Percentiles rank a stretch among this genome's conserved stretches.
These are phyloP conservation scores for Fusarium mexicanum DNA, from an alignment of 2,329 filamentous ascomycete genomes.

Conservation along the genomic window DNA sequence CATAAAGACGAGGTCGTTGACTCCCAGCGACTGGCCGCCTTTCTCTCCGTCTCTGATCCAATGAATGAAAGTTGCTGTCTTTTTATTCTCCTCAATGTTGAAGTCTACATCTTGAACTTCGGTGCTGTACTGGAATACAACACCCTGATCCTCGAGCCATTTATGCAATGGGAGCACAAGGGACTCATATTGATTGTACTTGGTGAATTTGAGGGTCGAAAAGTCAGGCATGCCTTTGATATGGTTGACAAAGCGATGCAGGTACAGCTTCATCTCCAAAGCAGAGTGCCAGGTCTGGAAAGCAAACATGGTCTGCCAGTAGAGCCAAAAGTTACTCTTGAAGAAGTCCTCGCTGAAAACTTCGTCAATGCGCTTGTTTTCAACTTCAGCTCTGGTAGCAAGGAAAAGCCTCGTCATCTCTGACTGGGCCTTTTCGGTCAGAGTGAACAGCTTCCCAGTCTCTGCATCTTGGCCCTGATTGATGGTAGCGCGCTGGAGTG, in stretches of 20 bases:
- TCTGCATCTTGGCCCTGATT: not conserved
- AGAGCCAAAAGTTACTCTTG: constrained; percentile 1
- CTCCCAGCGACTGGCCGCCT: not conserved
- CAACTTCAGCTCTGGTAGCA: not conserved
- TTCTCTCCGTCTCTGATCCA: not conserved
- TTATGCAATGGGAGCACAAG: not conserved
- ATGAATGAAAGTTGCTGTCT: not conserved
- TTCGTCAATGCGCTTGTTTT: not conserved
- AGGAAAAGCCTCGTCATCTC: not conserved
- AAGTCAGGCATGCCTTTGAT: constrained; percentile 4
- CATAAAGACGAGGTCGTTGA: not conserved
- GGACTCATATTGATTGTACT: constrained; percentile 1
- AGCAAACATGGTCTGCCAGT: constrained; percentile 10
- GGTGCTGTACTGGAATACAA: not conserved
- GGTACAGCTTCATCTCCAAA: not conserved
- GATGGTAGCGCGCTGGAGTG: not conserved
- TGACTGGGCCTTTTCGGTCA: not conserved
- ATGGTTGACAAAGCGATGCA: constrained; percentile 3
- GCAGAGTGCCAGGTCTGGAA: constrained; percentile 1
- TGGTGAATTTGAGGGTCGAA: not conserved
- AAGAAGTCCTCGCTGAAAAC: not conserved
- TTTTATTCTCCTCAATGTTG: not conserved
- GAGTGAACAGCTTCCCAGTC: not conserved
- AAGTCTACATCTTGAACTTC: not conserved
- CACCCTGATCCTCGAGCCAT: not conserved